phyloP scores from a whole-genome alignment of 1,139 yeast genomes.

The Candida sanyaensis region DNA sequence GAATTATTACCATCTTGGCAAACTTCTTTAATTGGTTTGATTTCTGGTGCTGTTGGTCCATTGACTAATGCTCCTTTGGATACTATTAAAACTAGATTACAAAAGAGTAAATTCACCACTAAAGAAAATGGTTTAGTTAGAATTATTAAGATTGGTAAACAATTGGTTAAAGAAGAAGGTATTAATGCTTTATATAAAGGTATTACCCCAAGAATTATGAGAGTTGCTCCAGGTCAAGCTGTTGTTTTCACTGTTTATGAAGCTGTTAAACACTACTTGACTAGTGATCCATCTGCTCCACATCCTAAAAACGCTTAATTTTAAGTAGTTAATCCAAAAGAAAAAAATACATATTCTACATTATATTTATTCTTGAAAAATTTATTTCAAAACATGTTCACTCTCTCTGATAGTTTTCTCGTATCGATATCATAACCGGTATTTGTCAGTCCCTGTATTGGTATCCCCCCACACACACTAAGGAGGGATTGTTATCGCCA shows the following conservation, averaged over 20 bases:
- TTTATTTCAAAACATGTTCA: too few relatives aligned
- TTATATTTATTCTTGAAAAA: too few relatives aligned
- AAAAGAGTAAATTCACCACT: slow-evolving; percentile 76
- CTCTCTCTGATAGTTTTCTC: too few relatives aligned
- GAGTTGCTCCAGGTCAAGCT: slow-evolving; percentile 99
- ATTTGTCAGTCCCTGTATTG: too few relatives aligned
- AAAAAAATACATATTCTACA: not conserved
- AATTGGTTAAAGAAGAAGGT: slow-evolving; percentile 88
- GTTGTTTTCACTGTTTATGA: slow-evolving; percentile 97
- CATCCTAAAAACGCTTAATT: not conserved
- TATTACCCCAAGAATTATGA: slow-evolving; percentile 97
- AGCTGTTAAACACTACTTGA: slow-evolving; percentile 73
- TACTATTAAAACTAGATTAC: slow-evolving; percentile 96
- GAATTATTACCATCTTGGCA: slow-evolving; percentile 88
- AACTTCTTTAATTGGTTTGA: slow-evolving; percentile 86
- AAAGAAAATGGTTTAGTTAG: slow-evolving; percentile 75
- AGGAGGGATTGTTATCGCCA: not conserved
- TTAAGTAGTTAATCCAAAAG: not conserved
- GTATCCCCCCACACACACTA: too few relatives aligned
- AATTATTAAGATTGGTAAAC: slow-evolving; percentile 78
- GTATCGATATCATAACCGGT: too few relatives aligned
- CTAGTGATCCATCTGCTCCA: slow-evolving; percentile 25
- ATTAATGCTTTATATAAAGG: slow-evolving; percentile 88
- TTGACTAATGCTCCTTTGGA: slow-evolving; percentile 97
- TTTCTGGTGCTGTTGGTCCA: slow-evolving; percentile 97